Evolutionary conservation across 768 basidiomycete genomes (phyloP).

Genomic region (Podaxis carcinomalis): DNA sequence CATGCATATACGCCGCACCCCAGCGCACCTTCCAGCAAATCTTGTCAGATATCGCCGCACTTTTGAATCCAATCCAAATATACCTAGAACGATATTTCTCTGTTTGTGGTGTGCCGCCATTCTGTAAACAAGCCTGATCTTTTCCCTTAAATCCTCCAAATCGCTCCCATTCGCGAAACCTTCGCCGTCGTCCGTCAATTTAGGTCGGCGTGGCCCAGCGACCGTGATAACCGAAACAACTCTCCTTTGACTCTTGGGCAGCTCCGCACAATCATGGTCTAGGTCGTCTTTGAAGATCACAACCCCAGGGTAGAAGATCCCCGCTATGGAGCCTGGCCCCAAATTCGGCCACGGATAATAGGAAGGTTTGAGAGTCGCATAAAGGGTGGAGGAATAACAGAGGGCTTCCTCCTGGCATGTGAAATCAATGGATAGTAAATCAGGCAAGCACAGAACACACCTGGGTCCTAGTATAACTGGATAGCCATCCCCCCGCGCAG

Average conservation of each 20-base stretch:
- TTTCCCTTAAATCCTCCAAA: conserved; percentile 34
- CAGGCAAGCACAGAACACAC: conserved; percentile 13
- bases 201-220: conserved; percentile 33
- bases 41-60: too few relatives aligned
- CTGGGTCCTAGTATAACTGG: conserved; percentile 26
- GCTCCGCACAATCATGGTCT: conserved; percentile 34
- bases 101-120: conserved; percentile 36
- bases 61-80: neutral
- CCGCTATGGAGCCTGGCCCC: conserved; percentile 34
- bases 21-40: conserved; percentile 31
- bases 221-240: conserved; percentile 43
- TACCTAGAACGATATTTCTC: conserved; percentile 35
- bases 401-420: conserved; percentile 38
- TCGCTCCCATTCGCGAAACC: conserved; percentile 21
- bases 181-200: conserved; percentile 23
- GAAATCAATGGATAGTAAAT: neutral
- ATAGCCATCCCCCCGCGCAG: conserved; percentile 29
- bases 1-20: conserved; percentile 41
- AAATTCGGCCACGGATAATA: conserved; percentile 47
- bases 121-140: conserved; percentile 38
- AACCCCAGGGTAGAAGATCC: conserved; percentile 39
- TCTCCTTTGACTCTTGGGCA: conserved; percentile 25
- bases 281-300: conserved; percentile 45
- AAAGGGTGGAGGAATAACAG: conserved; percentile 45
- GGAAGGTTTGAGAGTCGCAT: conserved; percentile 31